Conservation (phyloP, 2,329 filamentous ascomycete genomes). For the Pseudogymnoascus sp. region DNA sequence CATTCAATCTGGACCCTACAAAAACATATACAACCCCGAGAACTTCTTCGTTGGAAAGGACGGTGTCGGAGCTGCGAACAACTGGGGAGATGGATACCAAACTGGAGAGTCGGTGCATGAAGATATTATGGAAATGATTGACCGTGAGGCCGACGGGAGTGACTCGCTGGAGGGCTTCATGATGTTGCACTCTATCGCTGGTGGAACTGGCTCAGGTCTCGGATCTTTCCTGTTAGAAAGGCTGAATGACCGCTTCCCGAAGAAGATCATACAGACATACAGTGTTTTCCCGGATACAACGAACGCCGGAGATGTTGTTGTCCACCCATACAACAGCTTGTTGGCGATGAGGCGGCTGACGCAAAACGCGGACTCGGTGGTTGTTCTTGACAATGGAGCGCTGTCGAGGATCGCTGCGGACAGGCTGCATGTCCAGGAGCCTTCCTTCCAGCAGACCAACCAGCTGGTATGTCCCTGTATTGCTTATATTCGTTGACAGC, state of each 20-base stretch:
- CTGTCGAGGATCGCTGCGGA: conserved; percentile 91
- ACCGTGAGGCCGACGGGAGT: conserved; percentile 94
- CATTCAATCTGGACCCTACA: conserved; percentile 90
- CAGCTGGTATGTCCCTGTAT: conserved; percentile 59
- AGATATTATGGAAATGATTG: conserved; percentile 99
- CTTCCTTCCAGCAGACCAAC: conserved; percentile 95
- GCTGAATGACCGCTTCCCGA: conserved; percentile 94
- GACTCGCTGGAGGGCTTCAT: conserved; percentile 98
- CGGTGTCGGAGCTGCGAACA: conserved; percentile 90
- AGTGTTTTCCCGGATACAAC: conserved; percentile 96
- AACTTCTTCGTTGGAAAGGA: conserved; percentile 97
- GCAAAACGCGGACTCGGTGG: conserved; percentile 95
- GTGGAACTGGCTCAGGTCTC: conserved; percentile 91
- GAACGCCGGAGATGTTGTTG: conserved; percentile 81
- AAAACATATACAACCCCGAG: conserved; percentile 98
- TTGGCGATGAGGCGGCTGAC: conserved; percentile 85
- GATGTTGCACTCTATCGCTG: conserved; percentile 96
- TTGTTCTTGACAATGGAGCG: conserved; percentile 93
- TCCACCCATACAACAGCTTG: conserved; percentile 96
- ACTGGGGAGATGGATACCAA: conserved; percentile 95
- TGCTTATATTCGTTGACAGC: background rate
- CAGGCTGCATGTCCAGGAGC: conserved; percentile 86
- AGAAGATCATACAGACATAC: conserved; percentile 98
- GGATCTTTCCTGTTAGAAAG: conserved; percentile 92
- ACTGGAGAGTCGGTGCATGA: conserved; percentile 88